These are phyloP conservation scores for Nitzschia palea DNA, from an alignment of 108 stramenopile species.

Conservation along the genomic window DNA sequence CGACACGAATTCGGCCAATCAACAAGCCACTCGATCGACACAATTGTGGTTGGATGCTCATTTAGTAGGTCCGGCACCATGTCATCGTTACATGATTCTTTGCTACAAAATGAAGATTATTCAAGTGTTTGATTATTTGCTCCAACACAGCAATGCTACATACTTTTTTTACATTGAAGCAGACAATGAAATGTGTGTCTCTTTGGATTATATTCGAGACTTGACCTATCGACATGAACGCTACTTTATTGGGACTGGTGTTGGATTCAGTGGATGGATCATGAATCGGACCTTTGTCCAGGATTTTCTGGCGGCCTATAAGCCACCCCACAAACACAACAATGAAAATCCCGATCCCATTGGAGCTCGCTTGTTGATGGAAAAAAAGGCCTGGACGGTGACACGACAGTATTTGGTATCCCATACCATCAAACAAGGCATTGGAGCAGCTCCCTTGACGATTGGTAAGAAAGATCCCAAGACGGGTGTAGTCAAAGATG, in stretches of 20 bases:
- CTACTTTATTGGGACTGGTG: slow-evolving; percentile 33
- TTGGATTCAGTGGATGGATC: slow-evolving; percentile 37
- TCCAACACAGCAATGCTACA: not conserved
- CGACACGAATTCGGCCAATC: slow-evolving; percentile 1
- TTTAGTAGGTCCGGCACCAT: not conserved
- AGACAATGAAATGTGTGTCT: slow-evolving; percentile 36
- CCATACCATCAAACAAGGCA: slow-evolving; percentile 16
- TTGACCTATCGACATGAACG: slow-evolving; percentile 16
- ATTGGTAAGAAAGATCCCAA: not conserved
- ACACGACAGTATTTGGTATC: slow-evolving; percentile 36
- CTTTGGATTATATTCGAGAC: slow-evolving; percentile 15
- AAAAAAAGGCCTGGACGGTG: slow-evolving; percentile 32
- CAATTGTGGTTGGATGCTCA: slow-evolving; percentile 19
- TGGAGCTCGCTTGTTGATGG: slow-evolving; percentile 12
- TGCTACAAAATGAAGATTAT: slow-evolving; percentile 37
- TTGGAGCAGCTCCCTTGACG: not conserved
- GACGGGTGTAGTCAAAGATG: not conserved
- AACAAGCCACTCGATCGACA: not conserved
- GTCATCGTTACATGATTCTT: slow-evolving; percentile 19
- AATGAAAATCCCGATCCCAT: slow-evolving; percentile 20
- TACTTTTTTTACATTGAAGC: slow-evolving; percentile 44
- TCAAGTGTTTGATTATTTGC: slow-evolving; percentile 9
- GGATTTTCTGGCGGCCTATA: slow-evolving; percentile 22
- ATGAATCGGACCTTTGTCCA: slow-evolving; percentile 26
- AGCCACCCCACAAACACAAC: not conserved